These are phyloP conservation scores for Mucor velutinosus DNA, from an alignment of 371 early-diverging fungal species.

Conservation along the genomic window DNA sequence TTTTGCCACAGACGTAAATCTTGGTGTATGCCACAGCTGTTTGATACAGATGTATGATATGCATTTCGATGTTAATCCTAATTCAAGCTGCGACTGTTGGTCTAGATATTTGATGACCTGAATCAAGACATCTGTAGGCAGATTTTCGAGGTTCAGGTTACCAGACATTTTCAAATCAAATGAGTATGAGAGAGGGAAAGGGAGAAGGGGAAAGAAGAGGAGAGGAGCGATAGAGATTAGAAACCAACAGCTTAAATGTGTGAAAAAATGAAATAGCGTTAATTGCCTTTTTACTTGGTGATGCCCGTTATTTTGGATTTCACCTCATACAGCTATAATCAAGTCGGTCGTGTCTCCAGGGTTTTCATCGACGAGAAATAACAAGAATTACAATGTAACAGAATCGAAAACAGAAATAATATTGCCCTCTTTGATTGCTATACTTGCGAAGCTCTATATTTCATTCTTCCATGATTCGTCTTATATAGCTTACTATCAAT, in stretches of 20 bases:
- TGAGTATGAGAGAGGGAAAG: not conserved
- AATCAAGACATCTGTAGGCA: constrained; percentile 7
- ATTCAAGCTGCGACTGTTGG: not conserved
- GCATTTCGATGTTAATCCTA: constrained; percentile 1
- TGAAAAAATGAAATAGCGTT: constrained; percentile 2
- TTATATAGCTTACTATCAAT: not conserved
- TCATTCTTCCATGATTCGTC: not conserved
- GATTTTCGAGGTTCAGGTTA: not conserved
- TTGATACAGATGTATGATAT: not conserved
- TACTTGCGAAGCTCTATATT: not conserved
- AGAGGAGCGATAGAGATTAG: not conserved
- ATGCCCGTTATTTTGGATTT: constrained; percentile 1
- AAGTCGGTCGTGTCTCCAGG: not conserved
- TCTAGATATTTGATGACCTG: constrained; percentile 5
- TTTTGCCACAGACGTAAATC: not conserved
- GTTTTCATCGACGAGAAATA: not conserved
- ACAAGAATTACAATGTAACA: not conserved
- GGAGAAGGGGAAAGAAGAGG: not conserved
- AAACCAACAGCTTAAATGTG: not conserved
- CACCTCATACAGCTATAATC: not conserved
- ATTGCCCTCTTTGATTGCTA: not conserved
- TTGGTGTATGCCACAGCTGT: constrained; percentile 10
- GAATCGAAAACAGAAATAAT: not conserved
- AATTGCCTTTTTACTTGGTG: not conserved
- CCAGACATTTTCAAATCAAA: not conserved